Base-by-base conservation (phyloP, 2,329 filamentous ascomycete species). In the Phyllosticta capitalensis region DNA sequence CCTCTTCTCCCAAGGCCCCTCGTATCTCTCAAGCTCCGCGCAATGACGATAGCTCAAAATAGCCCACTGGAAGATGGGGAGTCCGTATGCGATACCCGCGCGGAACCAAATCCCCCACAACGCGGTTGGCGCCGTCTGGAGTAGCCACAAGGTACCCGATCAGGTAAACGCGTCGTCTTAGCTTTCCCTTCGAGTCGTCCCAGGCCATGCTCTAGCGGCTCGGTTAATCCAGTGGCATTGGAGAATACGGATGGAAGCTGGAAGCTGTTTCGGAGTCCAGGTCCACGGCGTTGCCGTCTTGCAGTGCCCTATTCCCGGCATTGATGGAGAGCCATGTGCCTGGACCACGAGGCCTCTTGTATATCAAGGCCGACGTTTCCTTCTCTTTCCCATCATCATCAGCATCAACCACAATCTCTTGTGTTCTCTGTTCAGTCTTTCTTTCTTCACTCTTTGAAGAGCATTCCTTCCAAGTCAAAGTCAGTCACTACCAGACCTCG, bases 381-480 rank as follows among this genome's bases (percentile, higher is more conserved):
- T 45, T 45, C 38, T 45, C 12, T 45, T 45, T 30, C 48, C 24
- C 24, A 26, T 24, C 55, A 26, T 53, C 56, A 21, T 12, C 56
- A 58, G 26, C 56, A 45, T 45, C 38, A n/a, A n/a, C 38, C 38
- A 10, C 56, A 53, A 12, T 17, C 50, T 58, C 56, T 30, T 51
- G 50, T 28, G 45, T 30, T 22, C 24, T 51, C 26, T 51, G 45
- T 28, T 26, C 48, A 52, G 55, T 56, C 50, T 19, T 58, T 58
- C 30, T 30, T 38, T 58, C 49, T 38, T 52, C 48, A 12, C 50
- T 52, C 30, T 48, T 58, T 52, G 55, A 52, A 57, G 55, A 52
- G 45, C 55, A 52, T 22, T 51, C 30, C 17, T 52, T 52, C 50
- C 50, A 52, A 52, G 50, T 26, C 20, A 52, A 45, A 20, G 7